Base-by-base conservation (phyloP, 805 yeast species). In the Candida cerambycidarum region DNA sequence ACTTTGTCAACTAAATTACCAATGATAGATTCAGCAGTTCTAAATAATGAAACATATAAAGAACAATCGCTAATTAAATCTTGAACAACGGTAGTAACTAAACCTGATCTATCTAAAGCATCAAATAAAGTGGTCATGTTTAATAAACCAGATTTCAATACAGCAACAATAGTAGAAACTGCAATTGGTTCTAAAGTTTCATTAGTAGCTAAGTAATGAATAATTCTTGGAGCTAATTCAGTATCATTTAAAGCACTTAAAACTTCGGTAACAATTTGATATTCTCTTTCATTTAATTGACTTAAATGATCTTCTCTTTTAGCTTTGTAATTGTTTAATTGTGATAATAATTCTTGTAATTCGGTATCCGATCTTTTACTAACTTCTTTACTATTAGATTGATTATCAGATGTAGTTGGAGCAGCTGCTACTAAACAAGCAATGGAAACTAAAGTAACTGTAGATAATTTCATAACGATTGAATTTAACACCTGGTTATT, bases 1-100 rank as follows among this genome's bases (percentile, higher is more conserved):
- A 63, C 68, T 28, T 51, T 47, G 32, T 45, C 45, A 14, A 54
- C 57, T 46, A 66, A 57, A 44, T 57, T 52, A 30, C 43, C 25
- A 35, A 69, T 58, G 10, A 54, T 44, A n/a, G 47, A 43, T 48
- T 57, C 59, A 27, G 67, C 71, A 41, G 58, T 44, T 43, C 58
- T 56, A 50, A 67, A 58, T 31, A 69, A 54, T 13, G 57, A 51
- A 25, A 57, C 71, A 45, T 68, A 69, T 31, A 68, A 62, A 18
- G 52, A 42, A 57, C 75, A 69, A 51, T 69, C 69, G 34, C 62
- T 49, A 42, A 69, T 65, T 33, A 69, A 57, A 25, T 65, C 66
- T 36, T 65, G 57, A 27, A 67, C 45, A 11, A 66, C 67, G 14
- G 57, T 53, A 9, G 55, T 61, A 38, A 67, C 57, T 48, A 69